phyloP scores from a whole-genome alignment of 345 rosid genomes.

The Ceriops tagal region DNA sequence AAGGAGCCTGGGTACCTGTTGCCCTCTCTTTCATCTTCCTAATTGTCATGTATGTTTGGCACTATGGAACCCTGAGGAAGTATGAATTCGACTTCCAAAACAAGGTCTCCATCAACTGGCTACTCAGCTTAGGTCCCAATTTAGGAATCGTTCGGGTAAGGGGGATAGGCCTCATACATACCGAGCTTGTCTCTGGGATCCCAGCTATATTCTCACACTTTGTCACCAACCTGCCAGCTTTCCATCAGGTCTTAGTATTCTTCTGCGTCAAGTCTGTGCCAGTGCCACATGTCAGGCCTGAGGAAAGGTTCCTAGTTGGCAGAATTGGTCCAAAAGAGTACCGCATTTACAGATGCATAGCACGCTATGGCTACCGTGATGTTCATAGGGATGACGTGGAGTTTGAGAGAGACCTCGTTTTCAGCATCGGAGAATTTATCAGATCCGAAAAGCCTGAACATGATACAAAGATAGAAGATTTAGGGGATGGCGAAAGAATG shows the following conservation, averaged over 20 bases:
- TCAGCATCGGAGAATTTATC: background rate
- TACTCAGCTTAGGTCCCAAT: background rate
- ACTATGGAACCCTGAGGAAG: background rate
- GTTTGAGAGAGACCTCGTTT: background rate
- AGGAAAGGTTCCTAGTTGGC: background rate
- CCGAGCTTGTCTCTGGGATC: conserved; percentile 1
- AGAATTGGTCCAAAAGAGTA: background rate
- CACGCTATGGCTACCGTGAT: background rate
- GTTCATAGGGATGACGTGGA: background rate
- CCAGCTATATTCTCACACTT: background rate
- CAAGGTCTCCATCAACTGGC: conserved; percentile 1
- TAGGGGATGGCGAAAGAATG: background rate
- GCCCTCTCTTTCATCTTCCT: background rate
- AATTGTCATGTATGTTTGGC: background rate
- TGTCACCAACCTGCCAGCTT: conserved; percentile 2
- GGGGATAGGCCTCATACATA: background rate
- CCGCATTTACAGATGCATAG: background rate
- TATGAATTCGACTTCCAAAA: background rate
- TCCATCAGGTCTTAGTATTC: conserved; percentile 1
- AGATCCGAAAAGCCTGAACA: background rate
- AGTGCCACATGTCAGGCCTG: background rate
- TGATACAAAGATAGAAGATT: background rate
- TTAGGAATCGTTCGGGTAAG: background rate
- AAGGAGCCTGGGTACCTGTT: conserved; percentile 1
- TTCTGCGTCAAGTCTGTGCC: background rate